Conservation (phyloP, 176 grass and related monocot genomes). For the Otatea glauca region DNA sequence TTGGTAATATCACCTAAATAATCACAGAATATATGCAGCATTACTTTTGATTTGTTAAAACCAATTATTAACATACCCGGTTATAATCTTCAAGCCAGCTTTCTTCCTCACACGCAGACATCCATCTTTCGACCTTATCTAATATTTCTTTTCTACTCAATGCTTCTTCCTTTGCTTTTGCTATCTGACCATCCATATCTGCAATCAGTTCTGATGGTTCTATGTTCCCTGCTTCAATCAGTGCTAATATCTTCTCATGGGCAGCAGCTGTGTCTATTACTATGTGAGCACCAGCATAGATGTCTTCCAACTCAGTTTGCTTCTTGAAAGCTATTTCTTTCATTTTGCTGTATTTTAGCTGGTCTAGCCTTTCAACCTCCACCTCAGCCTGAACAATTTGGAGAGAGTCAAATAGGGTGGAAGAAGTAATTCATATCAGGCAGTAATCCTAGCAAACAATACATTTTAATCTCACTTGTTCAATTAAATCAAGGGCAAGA, state of each 20-base stretch:
- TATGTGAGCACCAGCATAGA: constrained; percentile 78
- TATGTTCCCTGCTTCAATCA: constrained; percentile 89
- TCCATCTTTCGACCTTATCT: constrained; percentile 97
- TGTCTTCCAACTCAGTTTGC: constrained; percentile 82
- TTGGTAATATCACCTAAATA: not conserved
- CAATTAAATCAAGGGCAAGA: constrained; percentile 93
- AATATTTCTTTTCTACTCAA: constrained; percentile 96
- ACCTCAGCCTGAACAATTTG: constrained; percentile 62
- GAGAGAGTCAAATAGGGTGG: constrained; percentile 19
- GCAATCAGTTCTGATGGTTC: constrained; percentile 96
- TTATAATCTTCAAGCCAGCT: constrained; percentile 99
- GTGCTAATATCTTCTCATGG: constrained; percentile 73
- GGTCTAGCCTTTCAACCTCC: constrained; percentile 83
- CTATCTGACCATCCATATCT: constrained; percentile 89
- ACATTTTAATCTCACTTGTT: constrained; percentile 66
- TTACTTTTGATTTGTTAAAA: constrained; percentile 5
- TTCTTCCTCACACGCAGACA: constrained; percentile 98
- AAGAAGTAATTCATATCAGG: constrained; percentile 19
- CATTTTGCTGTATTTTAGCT: constrained; percentile 88
- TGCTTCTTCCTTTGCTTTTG: constrained; percentile 96
- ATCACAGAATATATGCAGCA: constrained; percentile 1
- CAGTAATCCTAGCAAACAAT: constrained; percentile 18
- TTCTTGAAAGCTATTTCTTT: constrained; percentile 95
- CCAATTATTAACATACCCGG: constrained; percentile 55
- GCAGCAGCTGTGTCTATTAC: constrained; percentile 80